Conservation (phyloP, 2,329 filamentous ascomycete genomes). For the Neofusicoccum ribis region DNA sequence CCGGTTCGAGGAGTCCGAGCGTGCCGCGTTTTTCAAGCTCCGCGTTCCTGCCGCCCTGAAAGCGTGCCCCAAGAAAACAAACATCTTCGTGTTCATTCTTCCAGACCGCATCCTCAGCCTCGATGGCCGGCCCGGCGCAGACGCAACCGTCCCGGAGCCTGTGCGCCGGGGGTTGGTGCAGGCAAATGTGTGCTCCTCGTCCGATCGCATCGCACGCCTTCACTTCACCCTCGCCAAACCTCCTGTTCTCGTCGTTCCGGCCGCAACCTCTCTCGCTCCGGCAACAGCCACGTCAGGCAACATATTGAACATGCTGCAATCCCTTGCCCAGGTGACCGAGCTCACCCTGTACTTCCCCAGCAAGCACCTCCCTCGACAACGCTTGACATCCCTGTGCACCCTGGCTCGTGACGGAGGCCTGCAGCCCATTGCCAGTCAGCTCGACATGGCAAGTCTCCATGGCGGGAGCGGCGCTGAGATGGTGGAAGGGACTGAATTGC, state of each 20-base stretch:
- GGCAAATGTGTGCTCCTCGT: background rate
- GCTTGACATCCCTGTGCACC: background rate
- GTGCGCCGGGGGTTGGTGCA: background rate
- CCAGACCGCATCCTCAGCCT: background rate
- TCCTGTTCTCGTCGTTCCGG: background rate
- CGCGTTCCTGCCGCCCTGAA: background rate
- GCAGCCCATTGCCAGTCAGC: background rate
- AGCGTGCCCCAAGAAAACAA: background rate
- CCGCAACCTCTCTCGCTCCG: background rate
- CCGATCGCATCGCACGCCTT: background rate
- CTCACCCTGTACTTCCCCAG: conserved; percentile 4
- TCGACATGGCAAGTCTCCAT: background rate
- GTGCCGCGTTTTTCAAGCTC: conserved; percentile 1
- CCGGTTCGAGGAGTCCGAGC: background rate
- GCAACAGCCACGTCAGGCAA: conserved; percentile 36
- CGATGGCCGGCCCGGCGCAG: background rate
- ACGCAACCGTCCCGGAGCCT: background rate
- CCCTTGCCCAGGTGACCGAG: conserved; percentile 24
- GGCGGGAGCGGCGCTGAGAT: background rate
- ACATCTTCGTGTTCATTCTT: background rate
- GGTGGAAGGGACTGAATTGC: background rate
- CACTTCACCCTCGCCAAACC: conserved; percentile 2
- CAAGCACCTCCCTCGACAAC: background rate
- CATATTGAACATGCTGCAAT: conserved; percentile 31
- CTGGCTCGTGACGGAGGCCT: background rate